phyloP scores from a whole-genome alignment of 2,329 filamentous ascomycete species.

The Drechslerella stenobrocha region DNA sequence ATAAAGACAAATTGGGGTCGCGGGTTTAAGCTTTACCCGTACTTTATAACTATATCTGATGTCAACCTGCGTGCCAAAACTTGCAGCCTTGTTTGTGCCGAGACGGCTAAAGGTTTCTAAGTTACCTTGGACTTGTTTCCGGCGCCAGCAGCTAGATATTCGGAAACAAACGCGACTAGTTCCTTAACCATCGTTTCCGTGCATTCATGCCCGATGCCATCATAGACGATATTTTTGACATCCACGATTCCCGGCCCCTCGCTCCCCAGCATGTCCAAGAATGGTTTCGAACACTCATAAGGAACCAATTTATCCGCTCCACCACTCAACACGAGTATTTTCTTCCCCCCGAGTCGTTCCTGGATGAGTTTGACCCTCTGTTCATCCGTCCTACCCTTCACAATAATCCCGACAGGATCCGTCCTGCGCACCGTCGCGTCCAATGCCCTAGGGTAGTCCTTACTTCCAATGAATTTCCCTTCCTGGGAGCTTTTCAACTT shows the following conservation, averaged over 20 bases:
- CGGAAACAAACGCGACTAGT: constrained; percentile 65
- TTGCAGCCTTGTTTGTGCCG: background rate
- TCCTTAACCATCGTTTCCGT: constrained; percentile 68
- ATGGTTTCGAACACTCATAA: constrained; percentile 64
- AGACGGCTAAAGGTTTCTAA: background rate
- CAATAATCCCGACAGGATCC: constrained; percentile 71
- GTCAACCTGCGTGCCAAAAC: background rate
- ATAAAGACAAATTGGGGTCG: too few species aligned
- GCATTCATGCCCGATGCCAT: constrained; percentile 71
- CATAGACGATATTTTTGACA: constrained; percentile 69
- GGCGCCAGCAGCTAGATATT: constrained; percentile 7
- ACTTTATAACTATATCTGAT: background rate
- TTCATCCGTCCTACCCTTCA: constrained; percentile 51
- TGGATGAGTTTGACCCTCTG: constrained; percentile 59
- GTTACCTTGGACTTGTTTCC: constrained; percentile 41
- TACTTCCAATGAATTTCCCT: constrained; percentile 70
- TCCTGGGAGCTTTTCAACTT: constrained; percentile 66
- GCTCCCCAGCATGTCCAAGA: constrained; percentile 63
- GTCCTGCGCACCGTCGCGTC: constrained; percentile 65
- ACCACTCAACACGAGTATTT: constrained; percentile 67
- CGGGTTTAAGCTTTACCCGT: too few species aligned
- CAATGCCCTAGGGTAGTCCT: constrained; percentile 73
- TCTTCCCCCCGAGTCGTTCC: constrained; percentile 65
- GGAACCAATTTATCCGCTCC: constrained; percentile 73
- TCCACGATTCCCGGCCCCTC: constrained; percentile 61